phyloP scores from a whole-genome alignment of 225 moss, liverwort and hornwort species.

The Marchantia polymorpha region DNA sequence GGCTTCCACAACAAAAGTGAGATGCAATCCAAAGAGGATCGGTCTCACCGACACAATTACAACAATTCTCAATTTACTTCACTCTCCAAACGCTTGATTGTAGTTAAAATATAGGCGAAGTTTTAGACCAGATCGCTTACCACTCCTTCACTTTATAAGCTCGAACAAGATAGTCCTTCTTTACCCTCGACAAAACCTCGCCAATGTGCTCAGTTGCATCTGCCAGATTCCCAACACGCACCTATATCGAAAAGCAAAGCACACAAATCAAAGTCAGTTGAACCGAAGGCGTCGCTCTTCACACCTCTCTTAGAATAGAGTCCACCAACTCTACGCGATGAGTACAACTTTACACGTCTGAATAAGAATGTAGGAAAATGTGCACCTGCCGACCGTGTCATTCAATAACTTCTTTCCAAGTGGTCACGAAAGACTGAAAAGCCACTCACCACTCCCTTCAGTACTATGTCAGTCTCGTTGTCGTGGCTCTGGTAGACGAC shows the following conservation, averaged over 20 bases:
- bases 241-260: constrained; percentile 43
- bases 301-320: no score
- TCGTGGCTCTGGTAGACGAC: constrained; percentile 94
- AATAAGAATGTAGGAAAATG: no score
- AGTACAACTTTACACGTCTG: no score
- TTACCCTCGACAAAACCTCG: constrained; percentile 82
- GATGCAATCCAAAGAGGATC: no score
- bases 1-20: no score
- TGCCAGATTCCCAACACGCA: constrained; percentile 89
- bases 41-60: no score
- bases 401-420: no score
- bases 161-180: constrained; percentile 84
- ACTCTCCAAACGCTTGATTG: neutral
- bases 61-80: no score
- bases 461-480: constrained; percentile 88
- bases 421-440: no score
- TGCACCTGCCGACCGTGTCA: no score
- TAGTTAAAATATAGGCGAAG: neutral
- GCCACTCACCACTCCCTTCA: constrained; percentile 91
- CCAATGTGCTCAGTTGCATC: constrained; percentile 94
- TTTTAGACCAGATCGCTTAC: constrained; percentile 29
- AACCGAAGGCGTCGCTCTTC: no score
- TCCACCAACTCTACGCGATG: no score
- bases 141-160: constrained; percentile 90
- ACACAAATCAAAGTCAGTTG: neutral